A percentile compares a stretch with the other conserved stretches of the same genome.
phyloP scores from a whole-genome alignment of 768 basidiomycete genomes.

The Wakefieldia striispora region DNA sequence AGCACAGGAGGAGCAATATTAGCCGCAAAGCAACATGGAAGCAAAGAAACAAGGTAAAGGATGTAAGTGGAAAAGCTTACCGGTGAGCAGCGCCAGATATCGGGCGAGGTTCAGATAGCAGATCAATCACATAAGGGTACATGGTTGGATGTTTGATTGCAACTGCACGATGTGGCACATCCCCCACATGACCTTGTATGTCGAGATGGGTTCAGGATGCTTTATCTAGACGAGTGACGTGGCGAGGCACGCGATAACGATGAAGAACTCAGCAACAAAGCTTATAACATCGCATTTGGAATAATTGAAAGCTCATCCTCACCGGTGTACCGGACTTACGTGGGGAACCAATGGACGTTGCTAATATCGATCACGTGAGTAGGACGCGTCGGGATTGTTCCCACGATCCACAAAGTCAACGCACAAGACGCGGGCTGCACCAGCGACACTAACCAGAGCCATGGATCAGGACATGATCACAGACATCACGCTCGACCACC shows the following conservation, averaged over 20 bases:
- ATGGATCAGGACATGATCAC: constrained; percentile 27
- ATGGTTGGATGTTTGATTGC: constrained; percentile 13
- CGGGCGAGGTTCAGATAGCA: constrained; percentile 8
- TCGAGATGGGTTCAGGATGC: too few species aligned
- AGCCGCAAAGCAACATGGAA: too few species aligned
- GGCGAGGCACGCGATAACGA: too few species aligned
- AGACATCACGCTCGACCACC: constrained; percentile 49
- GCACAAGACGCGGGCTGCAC: not conserved
- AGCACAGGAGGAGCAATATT: not conserved
- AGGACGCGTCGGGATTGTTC: constrained; percentile 27
- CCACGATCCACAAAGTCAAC: constrained; percentile 17
- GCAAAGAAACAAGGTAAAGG: too few species aligned
- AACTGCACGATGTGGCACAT: constrained; percentile 1
- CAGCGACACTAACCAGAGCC: not conserved
- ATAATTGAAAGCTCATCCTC: not conserved
- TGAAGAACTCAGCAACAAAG: too few species aligned
- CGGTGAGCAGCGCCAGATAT: not conserved
- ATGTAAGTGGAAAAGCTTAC: not conserved
- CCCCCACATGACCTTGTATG: too few species aligned
- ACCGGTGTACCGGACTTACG: too few species aligned
- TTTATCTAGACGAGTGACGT: too few species aligned
- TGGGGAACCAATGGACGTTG: too few species aligned
- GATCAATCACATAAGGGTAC: constrained; percentile 10
- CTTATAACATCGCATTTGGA: not conserved
- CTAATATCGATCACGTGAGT: constrained; percentile 22